Base-by-base conservation (phyloP, 2,329 filamentous ascomycete species). In the Cladophialophora psammophila region DNA sequence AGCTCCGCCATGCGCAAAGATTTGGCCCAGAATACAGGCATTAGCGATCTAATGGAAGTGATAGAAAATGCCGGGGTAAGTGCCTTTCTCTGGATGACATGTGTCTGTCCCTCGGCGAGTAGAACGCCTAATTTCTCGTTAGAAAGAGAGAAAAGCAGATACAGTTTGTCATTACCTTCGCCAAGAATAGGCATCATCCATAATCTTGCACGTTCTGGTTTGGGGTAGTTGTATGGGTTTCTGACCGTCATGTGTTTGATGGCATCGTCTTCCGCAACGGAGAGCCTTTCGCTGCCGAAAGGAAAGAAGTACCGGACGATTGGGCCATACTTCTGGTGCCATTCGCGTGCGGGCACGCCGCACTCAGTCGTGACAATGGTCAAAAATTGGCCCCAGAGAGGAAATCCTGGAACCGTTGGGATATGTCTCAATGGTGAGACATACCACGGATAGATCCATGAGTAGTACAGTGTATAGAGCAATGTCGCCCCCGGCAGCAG, bases 371-470 rank as follows among this genome's bases (percentile, higher is more conserved):
- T 75, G 66, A 82, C 79, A 69, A 83, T 80, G 15, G 74, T 74
- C 56, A 80, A 75, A 71, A 82, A 79, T 52, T 82, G 80, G 1
- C 80, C 80, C 78, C 78, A 81, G 20, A 82, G 77, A 56, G 80
- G 81, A 45, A 65, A 65, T 32, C 63, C 63, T 13, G 63, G 54
- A 5, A 87, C 85, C 10, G 80, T 77, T 3, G 87, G 87, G 42
- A 90, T 75, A 72, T 87, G 78, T 67, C 85, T 82, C 57, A 90
- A 72, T 1, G 87, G 86, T 38, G 83, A 87, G 65, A 90, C 78
- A 67, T 82, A 85, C 38, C 81, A 77, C 1, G 88, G 88, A 72
- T 87, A 89, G 48, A 90, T 71, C 63, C 63, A 65, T 26, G 36
- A 38, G 55, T 60, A 65, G 35, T 60, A 76, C 78, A 18, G 63